Conservation (phyloP, 306 rosid genomes). For the Delonix regia region DNA sequence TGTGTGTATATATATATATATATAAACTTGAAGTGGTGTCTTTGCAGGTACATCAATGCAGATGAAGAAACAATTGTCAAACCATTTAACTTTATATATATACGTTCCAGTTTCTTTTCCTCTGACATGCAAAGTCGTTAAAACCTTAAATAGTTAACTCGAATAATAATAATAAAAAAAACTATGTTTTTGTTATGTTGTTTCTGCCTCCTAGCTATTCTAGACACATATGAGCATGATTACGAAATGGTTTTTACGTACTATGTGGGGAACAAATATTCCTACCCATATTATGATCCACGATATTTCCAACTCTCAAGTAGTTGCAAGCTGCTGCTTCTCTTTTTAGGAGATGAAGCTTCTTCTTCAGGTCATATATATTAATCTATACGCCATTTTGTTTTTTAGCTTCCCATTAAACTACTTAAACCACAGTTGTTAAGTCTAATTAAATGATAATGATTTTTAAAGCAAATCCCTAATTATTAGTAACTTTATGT, state of each 20-base stretch:
- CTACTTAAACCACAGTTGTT: conserved; percentile 39
- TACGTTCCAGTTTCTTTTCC: neutral
- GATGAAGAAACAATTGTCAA: neutral
- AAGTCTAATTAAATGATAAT: conserved; percentile 28
- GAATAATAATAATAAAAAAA: neutral
- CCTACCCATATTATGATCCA: neutral
- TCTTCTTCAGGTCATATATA: neutral
- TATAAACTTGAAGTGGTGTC: neutral
- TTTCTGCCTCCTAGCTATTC: neutral
- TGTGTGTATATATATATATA: no score
- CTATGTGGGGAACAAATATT: neutral
- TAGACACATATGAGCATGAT: neutral
- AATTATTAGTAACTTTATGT: conserved; percentile 55
- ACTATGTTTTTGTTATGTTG: neutral
- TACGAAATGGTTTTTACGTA: neutral
- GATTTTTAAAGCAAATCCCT: conserved; percentile 30
- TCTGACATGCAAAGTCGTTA: neutral
- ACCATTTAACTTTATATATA: no score
- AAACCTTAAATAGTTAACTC: neutral
- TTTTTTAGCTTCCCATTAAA: neutral
- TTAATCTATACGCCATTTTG: no score
- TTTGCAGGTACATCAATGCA: neutral
- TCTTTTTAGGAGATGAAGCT: neutral
- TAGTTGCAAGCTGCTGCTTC: conserved; percentile 14
- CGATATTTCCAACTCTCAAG: conserved; percentile 29